Base-by-base conservation (phyloP, 345 rosid species). In the Acer negundo region DNA sequence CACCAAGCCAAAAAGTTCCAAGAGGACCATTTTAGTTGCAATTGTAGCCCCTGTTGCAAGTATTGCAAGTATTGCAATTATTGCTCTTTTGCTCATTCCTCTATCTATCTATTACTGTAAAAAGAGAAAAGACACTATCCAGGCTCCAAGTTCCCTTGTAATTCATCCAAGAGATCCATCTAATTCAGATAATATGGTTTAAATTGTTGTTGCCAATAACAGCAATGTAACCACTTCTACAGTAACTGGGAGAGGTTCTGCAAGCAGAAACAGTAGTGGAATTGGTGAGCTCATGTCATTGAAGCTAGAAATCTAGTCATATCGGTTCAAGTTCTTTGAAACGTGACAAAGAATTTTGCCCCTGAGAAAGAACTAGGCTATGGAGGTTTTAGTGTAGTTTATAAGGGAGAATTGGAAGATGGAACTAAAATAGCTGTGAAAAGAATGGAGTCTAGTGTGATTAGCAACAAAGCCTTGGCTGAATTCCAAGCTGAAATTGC, bases 321-420 rank as follows among this genome's bases (percentile, higher is more conserved):
- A 79, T 90, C 94, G 1, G 94, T 92, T 79, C 97, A 92, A 83
- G 94, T 92, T 79, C 94, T 92, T 75, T 79, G 88, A 73, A 89
- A 89, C 0, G 94, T 92, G 78, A 90, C 97, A 4, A 86, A 86
- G 74, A 87, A 87, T 74, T 92, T 92, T 66, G 85, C 91, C 31
- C 74, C 89, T 0, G 89, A 89, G 69, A 92, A 90, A 74, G 92
- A 90, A 84, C 92, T 92, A 40, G 94, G 94, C 7, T 92, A 89
- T 6, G 94, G 94, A 69, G 94, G 97, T 35, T 92, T 92, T 68
- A 94, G 97, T 38, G 94, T 90, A 28, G 97, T 92, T 64, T 92
- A 92, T 24, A 90, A 87, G 67, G 94, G 97, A 71, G 93, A 90
- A 22, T 75, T 92, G 9, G 87, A 89, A 17, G 94, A 87, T 49